These are phyloP conservation scores for Rhizopus arrhizus DNA, from an alignment of 371 early-diverging fungal species.

Conservation along the genomic window DNA sequence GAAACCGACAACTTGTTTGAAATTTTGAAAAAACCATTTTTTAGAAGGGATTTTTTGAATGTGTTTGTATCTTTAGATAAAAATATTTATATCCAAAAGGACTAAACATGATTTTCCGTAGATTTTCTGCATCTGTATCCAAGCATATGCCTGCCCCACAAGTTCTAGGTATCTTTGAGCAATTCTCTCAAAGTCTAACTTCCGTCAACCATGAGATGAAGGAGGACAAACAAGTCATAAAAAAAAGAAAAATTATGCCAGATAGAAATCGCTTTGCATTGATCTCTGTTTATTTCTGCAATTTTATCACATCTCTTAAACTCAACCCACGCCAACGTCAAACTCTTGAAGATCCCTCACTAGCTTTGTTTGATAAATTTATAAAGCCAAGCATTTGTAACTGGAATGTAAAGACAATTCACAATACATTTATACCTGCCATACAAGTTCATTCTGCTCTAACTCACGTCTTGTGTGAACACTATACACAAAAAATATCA, in stretches of 20 bases:
- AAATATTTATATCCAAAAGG: background rate
- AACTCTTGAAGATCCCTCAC: conserved; percentile 20
- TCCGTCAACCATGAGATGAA: conserved; percentile 3
- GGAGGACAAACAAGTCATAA: conserved; percentile 33
- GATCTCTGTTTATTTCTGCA: conserved; percentile 39
- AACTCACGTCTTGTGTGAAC: conserved; percentile 44
- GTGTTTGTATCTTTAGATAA: conserved; percentile 33
- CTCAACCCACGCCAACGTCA: conserved; percentile 43
- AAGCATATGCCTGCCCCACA: conserved; percentile 55
- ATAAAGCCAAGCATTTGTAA: conserved; percentile 27
- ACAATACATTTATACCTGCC: conserved; percentile 41
- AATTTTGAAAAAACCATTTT: conserved; percentile 44
- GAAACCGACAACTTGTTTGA: conserved; percentile 21
- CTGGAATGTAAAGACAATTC: conserved; percentile 16
- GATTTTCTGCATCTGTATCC: conserved; percentile 34
- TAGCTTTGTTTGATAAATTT: conserved; percentile 24
- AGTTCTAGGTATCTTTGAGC: conserved; percentile 42
- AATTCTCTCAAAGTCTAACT: conserved; percentile 38
- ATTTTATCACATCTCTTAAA: conserved; percentile 49
- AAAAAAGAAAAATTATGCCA: conserved; percentile 19
- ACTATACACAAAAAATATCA: conserved; percentile 37
- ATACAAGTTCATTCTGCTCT: conserved; percentile 53
- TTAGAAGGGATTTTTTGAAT: conserved; percentile 44
- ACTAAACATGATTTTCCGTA: conserved; percentile 1
- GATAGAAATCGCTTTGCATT: conserved; percentile 18